These are phyloP conservation scores for Isatis tinctoria DNA, from an alignment of 345 rosid genomes.

Conservation along the genomic window DNA sequence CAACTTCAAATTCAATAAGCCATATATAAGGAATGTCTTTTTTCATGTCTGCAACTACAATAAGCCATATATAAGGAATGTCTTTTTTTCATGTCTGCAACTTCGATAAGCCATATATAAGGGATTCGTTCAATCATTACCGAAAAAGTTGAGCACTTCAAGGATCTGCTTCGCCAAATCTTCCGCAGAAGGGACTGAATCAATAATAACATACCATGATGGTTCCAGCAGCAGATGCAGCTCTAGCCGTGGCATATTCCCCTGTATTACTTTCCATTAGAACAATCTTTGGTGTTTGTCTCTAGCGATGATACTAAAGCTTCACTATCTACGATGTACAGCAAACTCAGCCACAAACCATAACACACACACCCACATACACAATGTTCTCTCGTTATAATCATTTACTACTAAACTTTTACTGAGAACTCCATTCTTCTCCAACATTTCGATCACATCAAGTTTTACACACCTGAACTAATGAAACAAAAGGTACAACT, in stretches of 20 bases:
- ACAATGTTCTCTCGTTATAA: neutral
- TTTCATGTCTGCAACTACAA: too few relatives aligned
- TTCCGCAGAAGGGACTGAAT: slow-evolving; percentile 52
- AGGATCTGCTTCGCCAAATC: slow-evolving; percentile 87
- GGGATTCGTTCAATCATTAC: slow-evolving; percentile 32
- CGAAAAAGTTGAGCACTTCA: slow-evolving; percentile 81
- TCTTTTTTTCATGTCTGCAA: neutral
- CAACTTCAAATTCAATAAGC: too few relatives aligned
- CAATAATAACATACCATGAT: slow-evolving; percentile 60
- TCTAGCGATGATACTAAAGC: neutral
- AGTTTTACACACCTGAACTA: neutral
- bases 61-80: too few relatives aligned
- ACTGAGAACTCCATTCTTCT: neutral
- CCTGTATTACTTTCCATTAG: slow-evolving; percentile 42
- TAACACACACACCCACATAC: neutral
- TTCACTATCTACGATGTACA: neutral
- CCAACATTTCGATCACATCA: neutral
- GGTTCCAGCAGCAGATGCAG: slow-evolving; percentile 80
- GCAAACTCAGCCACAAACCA: neutral
- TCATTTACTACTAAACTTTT: neutral
- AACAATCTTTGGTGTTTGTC: neutral
- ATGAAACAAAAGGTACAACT: neutral
- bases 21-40: too few relatives aligned
- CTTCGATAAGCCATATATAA: neutral
- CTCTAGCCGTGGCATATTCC: slow-evolving; percentile 90